Evolutionary conservation across 208 protist species (phyloP).

Genomic region (Naegleria lovaniensis): DNA sequence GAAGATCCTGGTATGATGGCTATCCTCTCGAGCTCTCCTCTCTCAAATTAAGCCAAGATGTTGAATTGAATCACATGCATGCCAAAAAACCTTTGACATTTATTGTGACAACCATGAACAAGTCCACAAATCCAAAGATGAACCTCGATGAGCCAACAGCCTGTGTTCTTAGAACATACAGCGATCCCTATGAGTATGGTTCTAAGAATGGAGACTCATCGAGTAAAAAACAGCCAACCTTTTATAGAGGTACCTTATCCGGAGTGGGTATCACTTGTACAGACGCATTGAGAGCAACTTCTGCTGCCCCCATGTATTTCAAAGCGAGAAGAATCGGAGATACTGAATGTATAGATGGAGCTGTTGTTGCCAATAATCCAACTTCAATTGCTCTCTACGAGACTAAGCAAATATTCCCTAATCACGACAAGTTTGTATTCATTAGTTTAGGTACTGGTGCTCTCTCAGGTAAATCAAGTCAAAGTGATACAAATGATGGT

Average conservation of each 20-base stretch:
- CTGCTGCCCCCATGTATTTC: neutral
- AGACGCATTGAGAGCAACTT: neutral
- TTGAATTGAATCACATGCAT: neutral
- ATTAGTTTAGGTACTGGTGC: neutral
- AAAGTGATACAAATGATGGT: neutral
- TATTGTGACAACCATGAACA: neutral
- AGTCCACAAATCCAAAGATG: neutral
- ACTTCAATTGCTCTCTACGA: neutral
- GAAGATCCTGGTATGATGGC: neutral
- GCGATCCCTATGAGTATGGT: neutral
- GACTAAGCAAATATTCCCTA: neutral
- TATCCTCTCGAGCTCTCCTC: neutral
- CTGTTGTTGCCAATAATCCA: neutral
- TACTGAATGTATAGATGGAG: neutral
- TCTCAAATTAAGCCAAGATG: neutral
- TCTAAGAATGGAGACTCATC: neutral
- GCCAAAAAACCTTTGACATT: neutral
- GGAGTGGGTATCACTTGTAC: neutral
- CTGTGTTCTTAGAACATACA: neutral
- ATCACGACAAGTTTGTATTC: constrained; percentile 3
- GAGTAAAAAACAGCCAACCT: neutral
- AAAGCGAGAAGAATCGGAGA: neutral
- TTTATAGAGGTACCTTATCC: neutral
- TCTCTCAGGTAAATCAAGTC: neutral
- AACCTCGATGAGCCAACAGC: neutral